Evolutionary conservation across 208 protist species (phyloP), one percentile per base, ranked within the genome.

Genomic region (Borovskyia barvae): DNA sequence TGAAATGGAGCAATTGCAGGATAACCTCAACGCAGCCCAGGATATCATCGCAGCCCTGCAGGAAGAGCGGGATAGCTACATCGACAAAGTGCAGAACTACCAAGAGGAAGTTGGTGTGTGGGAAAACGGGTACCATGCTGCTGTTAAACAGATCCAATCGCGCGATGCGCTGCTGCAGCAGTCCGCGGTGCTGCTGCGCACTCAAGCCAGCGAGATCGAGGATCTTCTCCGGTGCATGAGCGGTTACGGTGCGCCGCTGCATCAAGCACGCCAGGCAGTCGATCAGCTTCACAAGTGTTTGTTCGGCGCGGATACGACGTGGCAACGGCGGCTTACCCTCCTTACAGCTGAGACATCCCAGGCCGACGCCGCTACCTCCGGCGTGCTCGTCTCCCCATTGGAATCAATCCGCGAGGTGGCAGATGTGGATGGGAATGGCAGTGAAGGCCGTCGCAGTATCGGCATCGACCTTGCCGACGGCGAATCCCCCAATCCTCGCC

Each of bases 101-200:
- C 58, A 73, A 29, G 80, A 92, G 41, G 90, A 96, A 63, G 66
- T 66, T n/a, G 37, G 17, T 11, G 41, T 74, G 24, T 96, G 90
- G 90, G 75, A 93, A 52, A 56, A 70, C 32, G 77, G 80, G 37
- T 82, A 85, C 47, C 41, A 53, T 5, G 67, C 48, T 2, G 52
- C 82, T n/a, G 52, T 33, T 41, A 74, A 74, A 19, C 63, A 66
- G 26, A 20, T 78, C n/a, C 63, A 41, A 8, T 59, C 56, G 2
- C 65, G 77, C 20, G 49, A 72, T 4, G 60, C 62, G 12, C 49
- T 64, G 30, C 48, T 72, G 15, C 56, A 77, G 39, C 50, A 82
- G 25, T 70, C 53, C 33, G 12, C 29, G 19, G 36, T 55, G 24
- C 19, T 75, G 15, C 41, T 86, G 25, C 48, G 61, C 15, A 55